Conservation (phyloP, 345 rosid genomes). For the Orychophragmus violaceus region DNA sequence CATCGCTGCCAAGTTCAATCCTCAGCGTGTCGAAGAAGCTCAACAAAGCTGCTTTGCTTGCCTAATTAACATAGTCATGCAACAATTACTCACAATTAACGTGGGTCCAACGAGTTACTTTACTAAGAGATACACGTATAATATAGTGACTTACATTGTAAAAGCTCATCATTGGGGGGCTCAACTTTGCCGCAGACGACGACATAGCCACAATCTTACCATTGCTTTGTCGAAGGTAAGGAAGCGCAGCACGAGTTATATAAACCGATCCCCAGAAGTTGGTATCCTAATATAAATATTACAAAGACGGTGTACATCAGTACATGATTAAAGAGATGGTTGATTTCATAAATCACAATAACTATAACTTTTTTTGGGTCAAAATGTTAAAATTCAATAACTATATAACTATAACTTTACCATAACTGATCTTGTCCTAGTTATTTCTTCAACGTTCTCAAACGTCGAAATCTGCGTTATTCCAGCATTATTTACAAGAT, state of each 20-base stretch:
- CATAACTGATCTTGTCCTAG: constrained; percentile 25
- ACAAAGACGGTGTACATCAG: no score
- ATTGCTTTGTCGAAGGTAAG: constrained; percentile 40
- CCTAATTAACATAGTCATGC: constrained; percentile 28
- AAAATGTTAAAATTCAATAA: no score
- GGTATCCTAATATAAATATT: constrained; percentile 34
- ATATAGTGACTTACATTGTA: constrained; percentile 37
- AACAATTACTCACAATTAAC: not conserved
- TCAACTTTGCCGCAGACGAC: constrained; percentile 39
- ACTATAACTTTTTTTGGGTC: no score
- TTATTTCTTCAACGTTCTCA: constrained; percentile 36
- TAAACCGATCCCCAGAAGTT: constrained; percentile 68
- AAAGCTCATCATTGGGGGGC: constrained; percentile 40
- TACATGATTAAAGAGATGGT: not conserved
- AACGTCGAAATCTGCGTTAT: constrained; percentile 30
- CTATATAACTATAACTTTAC: no score
- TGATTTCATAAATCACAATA: not conserved
- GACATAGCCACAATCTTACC: constrained; percentile 57
- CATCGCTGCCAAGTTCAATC: constrained; percentile 40
- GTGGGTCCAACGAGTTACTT: no score
- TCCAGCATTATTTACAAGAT: constrained; percentile 48
- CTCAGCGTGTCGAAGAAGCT: constrained; percentile 53
- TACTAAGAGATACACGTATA: no score
- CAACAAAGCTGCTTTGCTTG: constrained; percentile 54
- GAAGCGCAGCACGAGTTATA: constrained; percentile 45